Evolutionary conservation across 2,329 filamentous ascomycete species (phyloP), one percentile per base, ranked within the genome.

Genomic region (Scleromitrula shiraiana): DNA sequence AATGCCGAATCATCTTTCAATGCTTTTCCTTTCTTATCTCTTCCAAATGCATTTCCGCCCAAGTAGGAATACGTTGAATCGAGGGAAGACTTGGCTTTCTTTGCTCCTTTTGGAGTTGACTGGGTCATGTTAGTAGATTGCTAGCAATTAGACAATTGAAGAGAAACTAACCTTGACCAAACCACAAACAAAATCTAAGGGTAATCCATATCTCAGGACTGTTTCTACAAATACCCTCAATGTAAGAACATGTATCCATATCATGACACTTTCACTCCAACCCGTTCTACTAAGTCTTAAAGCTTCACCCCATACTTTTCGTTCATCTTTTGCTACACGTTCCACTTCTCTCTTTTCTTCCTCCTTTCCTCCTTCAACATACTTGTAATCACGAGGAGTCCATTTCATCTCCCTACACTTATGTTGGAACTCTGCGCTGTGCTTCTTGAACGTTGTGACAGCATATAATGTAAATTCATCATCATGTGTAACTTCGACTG

Each of bases 141-240:
- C 23, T 4, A 26, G 20, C 5, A 27, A 2, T 44, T n/a, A n/a
- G 20, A 9, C 4, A 5, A n/a, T 7, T 23, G 12, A 15, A 10
- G 26, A 27, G 7, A 19, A 2, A 8, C 12, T 12, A 26, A 49
- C 90, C 82, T 88, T 83, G 53, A 97, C 73, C 56, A 96, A 70
- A 14, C 83, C 88, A 58, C 84, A 86, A 41, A 95, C 83, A 67
- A 91, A 98, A 59, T 94, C 86, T 55, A 96, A 70, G 40, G 93
- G 93, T 59, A 98, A 68, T 23, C 93, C 93, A 63, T 98, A 98
- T 56, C 93, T 81, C 63, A 98, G 72, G n/a, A 98, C 93, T 5
- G 90, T 95, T 75, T 98, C 93, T 17, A 98, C 93, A 67, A 97
- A 98, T 17, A 97, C 90, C 46, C 93, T 76, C 60, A 98, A 70